Conservation (phyloP, 2,329 filamentous ascomycete species). For the Microcyclosporella mali region DNA sequence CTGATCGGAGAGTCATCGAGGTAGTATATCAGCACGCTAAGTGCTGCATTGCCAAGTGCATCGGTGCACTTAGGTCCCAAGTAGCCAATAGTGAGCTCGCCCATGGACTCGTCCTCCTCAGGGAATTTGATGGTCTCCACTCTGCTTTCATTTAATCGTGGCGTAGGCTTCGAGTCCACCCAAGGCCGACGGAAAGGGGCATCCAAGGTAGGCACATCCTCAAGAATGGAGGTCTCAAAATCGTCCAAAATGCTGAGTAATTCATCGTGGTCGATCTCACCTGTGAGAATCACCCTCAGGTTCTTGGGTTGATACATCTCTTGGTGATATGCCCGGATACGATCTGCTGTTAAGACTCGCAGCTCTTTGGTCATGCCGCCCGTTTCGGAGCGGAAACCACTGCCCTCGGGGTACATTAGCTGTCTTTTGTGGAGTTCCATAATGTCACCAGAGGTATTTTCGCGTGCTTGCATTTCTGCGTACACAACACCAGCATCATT, state of each 20-base stretch:
- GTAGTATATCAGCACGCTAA: conserved; percentile 77
- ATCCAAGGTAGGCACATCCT: conserved; percentile 69
- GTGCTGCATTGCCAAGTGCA: conserved; percentile 52
- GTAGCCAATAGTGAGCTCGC: conserved; percentile 80
- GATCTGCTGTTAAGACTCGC: conserved; percentile 75
- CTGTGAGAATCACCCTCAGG: conserved; percentile 83
- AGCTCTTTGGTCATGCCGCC: conserved; percentile 93
- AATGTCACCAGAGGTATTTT: conserved; percentile 76
- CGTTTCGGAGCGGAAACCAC: conserved; percentile 96
- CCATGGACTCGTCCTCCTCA: conserved; percentile 90
- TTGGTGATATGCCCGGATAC: conserved; percentile 88
- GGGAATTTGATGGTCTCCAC: conserved; percentile 83
- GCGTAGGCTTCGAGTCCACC: conserved; percentile 78
- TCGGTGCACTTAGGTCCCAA: conserved; percentile 80
- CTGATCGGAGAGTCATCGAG: conserved; percentile 90
- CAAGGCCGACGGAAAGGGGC: conserved; percentile 80
- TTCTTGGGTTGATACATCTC: conserved; percentile 99
- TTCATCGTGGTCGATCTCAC: conserved; percentile 77
- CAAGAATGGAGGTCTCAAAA: conserved; percentile 81
- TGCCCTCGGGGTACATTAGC: conserved; percentile 76
- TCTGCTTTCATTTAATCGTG: conserved; percentile 63
- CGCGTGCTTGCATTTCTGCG: conserved; percentile 95
- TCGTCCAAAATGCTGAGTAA: conserved; percentile 74
- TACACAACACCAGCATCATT: conserved; percentile 88
- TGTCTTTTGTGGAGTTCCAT: conserved; percentile 80